phyloP scores from a whole-genome alignment of 352 stramenopile species.

The Globisporangium okanoganense region DNA sequence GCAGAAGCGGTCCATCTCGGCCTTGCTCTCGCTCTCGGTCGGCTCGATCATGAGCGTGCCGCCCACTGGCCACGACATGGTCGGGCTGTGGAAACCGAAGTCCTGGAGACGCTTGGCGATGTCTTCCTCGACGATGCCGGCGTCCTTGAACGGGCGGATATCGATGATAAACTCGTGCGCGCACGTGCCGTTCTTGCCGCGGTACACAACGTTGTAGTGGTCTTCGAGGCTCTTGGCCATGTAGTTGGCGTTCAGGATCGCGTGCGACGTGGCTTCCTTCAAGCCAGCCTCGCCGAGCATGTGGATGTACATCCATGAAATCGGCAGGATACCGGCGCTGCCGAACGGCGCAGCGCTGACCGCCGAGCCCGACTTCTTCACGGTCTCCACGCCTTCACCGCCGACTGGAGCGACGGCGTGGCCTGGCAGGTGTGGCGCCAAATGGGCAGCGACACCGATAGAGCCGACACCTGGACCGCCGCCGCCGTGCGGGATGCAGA shows the following conservation, averaged over 20 bases:
- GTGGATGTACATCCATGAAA: slow-evolving; percentile 99
- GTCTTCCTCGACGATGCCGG: slow-evolving; percentile 96
- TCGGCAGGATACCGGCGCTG: slow-evolving; percentile 97
- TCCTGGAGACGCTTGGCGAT: slow-evolving; percentile 99
- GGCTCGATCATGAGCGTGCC: slow-evolving; percentile 99
- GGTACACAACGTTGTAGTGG: slow-evolving; percentile 96
- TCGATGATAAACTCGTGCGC: slow-evolving; percentile 99
- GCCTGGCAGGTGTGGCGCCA: slow-evolving; percentile 96
- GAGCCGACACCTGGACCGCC: slow-evolving; percentile 93
- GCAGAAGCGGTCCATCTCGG: slow-evolving; percentile 97
- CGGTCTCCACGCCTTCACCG: slow-evolving; percentile 71
- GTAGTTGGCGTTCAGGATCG: slow-evolving; percentile 99
- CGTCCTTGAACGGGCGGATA: slow-evolving; percentile 95
- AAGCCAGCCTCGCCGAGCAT: slow-evolving; percentile 97
- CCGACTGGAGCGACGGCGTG: slow-evolving; percentile 86
- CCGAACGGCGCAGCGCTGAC: slow-evolving; percentile 96
- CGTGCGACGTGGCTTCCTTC: slow-evolving; percentile 90
- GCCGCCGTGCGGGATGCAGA: slow-evolving; percentile 98
- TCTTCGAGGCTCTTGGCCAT: slow-evolving; percentile 94
- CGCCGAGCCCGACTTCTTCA: slow-evolving; percentile 75
- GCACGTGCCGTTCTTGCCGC: slow-evolving; percentile 95
- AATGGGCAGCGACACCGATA: slow-evolving; percentile 91
- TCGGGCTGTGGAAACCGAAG: slow-evolving; percentile 99
- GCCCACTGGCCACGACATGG: slow-evolving; percentile 98
- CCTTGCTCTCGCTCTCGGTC: slow-evolving; percentile 98